Conservation (phyloP, 495 filamentous ascomycete species). For the Aspergillus conjunctus region DNA sequence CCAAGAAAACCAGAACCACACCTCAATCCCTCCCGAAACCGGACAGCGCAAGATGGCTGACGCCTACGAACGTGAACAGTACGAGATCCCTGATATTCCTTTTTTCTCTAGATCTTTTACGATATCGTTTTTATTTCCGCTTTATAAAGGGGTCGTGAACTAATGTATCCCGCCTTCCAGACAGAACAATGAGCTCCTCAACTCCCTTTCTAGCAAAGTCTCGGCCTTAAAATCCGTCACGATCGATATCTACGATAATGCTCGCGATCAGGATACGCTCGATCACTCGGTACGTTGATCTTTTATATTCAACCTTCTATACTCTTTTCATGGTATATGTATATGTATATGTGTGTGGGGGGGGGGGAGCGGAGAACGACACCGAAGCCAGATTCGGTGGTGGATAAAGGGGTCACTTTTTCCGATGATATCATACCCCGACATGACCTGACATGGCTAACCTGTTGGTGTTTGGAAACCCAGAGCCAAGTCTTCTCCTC, state of each 20-base stretch:
- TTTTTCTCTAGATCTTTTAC: too few species aligned
- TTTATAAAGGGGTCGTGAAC: not conserved
- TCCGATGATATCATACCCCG: not conserved
- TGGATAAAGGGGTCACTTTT: not conserved
- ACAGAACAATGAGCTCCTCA: slow-evolving; percentile 95
- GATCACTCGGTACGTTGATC: slow-evolving; percentile 71
- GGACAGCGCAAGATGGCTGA: slow-evolving; percentile 71
- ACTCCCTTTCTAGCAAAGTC: slow-evolving; percentile 87
- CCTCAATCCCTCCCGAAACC: not conserved
- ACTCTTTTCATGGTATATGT: too few species aligned
- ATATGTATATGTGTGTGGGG: not conserved
- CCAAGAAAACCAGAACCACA: not conserved
- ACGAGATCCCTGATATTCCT: slow-evolving; percentile 17
- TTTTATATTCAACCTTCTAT: too few species aligned
- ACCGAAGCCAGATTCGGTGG: not conserved
- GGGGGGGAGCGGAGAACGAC: not conserved
- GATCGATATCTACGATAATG: slow-evolving; percentile 97
- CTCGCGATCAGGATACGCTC: slow-evolving; percentile 80
- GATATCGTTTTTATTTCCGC: not conserved
- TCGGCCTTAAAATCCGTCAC: slow-evolving; percentile 92
- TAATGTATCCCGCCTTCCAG: slow-evolving; percentile 32
- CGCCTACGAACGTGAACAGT: slow-evolving; percentile 90
- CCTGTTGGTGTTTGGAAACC: not conserved
- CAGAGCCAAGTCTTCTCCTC: slow-evolving; percentile 67
- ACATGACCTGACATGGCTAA: not conserved